Conservation (phyloP, 2,329 filamentous ascomycete species). For the Cytospora piceae region DNA sequence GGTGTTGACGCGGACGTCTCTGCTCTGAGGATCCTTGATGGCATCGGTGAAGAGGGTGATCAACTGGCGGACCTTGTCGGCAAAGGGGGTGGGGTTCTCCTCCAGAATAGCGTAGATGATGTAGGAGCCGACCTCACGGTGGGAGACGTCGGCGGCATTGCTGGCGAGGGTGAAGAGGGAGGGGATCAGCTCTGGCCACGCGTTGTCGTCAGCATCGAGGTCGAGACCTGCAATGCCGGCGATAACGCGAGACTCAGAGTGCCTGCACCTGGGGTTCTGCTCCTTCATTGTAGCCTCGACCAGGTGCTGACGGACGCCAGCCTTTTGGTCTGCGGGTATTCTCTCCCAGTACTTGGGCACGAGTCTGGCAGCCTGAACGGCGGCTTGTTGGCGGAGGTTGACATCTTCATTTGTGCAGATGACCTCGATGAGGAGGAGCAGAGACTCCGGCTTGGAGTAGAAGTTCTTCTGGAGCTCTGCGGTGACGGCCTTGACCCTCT, state of each 20-base stretch:
- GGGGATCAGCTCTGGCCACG: slow-evolving; percentile 81
- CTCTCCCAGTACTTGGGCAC: slow-evolving; percentile 84
- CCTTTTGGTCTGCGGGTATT: slow-evolving; percentile 75
- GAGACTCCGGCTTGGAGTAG: slow-evolving; percentile 82
- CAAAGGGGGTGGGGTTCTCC: slow-evolving; percentile 81
- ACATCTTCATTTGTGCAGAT: slow-evolving; percentile 75
- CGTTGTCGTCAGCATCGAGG: slow-evolving; percentile 70
- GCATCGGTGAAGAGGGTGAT: slow-evolving; percentile 84
- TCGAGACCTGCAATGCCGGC: slow-evolving; percentile 85
- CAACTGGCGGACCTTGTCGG: slow-evolving; percentile 77
- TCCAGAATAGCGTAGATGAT: slow-evolving; percentile 92
- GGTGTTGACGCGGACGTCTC: slow-evolving; percentile 93
- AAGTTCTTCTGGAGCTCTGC: slow-evolving; percentile 90
- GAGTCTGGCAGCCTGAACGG: slow-evolving; percentile 84
- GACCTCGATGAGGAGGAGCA: slow-evolving; percentile 86
- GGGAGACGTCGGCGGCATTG: slow-evolving; percentile 68
- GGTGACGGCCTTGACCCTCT: slow-evolving; percentile 87
- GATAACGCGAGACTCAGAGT: slow-evolving; percentile 86
- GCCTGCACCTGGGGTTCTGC: slow-evolving; percentile 74
- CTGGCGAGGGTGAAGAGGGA: slow-evolving; percentile 79
- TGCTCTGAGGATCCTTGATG: slow-evolving; percentile 86
- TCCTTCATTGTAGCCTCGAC: slow-evolving; percentile 84
- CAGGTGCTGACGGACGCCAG: slow-evolving; percentile 77
- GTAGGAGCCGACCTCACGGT: slow-evolving; percentile 90
- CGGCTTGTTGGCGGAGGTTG: slow-evolving; percentile 83